phyloP scores from a whole-genome alignment of 129 eudicot genomes.

The Flaveria brownii region DNA sequence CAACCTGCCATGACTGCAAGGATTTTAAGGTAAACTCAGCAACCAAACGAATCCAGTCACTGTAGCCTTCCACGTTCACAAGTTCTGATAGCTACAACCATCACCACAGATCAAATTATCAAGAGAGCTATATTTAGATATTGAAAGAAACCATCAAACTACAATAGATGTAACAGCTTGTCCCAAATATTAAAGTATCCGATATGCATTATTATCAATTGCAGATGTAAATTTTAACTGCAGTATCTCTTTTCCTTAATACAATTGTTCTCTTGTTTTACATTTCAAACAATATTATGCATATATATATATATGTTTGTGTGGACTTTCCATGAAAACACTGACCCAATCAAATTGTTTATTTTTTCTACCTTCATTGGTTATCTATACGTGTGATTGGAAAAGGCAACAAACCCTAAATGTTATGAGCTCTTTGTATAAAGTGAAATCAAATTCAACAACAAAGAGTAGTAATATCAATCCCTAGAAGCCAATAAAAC shows the following conservation, averaged over 20 bases:
- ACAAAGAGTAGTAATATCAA: background rate
- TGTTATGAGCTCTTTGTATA: background rate
- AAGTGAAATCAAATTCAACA: background rate
- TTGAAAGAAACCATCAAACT: conserved; percentile 9
- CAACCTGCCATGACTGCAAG: conserved; percentile 94
- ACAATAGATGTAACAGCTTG: background rate
- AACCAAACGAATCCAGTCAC: conserved; percentile 94
- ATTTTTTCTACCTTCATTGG: background rate
- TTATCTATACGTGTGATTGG: background rate
- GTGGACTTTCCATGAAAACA: background rate
- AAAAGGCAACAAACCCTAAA: background rate
- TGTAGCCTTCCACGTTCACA: conserved; percentile 87
- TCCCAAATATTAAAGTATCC: conserved; percentile 3
- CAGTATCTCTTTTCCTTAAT: background rate
- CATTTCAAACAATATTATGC: background rate
- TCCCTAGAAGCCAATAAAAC: conserved; percentile 1
- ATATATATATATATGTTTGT: background rate
- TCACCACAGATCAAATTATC: conserved; percentile 14
- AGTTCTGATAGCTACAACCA: conserved; percentile 86
- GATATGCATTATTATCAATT: background rate
- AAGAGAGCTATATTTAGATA: conserved; percentile 15
- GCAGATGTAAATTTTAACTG: background rate
- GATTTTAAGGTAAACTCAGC: conserved; percentile 94
- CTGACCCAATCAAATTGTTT: background rate
- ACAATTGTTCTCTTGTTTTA: background rate